Evolutionary conservation across 1,139 yeast species (phyloP), one percentile per base, ranked within the genome.

Genomic region (Scheffersomyces titani): DNA sequence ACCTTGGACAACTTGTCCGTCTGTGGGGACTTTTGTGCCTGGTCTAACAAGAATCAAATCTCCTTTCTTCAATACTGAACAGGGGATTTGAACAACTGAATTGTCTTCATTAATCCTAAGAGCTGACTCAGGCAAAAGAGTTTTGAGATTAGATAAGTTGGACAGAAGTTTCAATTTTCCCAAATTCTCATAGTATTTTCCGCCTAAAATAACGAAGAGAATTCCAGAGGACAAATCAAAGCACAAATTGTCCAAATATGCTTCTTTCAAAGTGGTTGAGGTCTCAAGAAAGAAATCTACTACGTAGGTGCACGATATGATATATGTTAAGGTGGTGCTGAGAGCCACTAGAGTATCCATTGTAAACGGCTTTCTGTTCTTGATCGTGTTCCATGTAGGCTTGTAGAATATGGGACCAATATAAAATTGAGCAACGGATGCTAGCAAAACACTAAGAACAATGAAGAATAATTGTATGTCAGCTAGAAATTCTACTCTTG

Each of bases 121-220:
- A 46, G 49, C 49, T 19, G 49, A 46, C n/a, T 19, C 49, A 46
- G 49, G 49, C 5, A 46, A 11, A 46, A 46, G 49, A 16, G 6
- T 46, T n/a, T 46, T 46, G 24, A 46, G 22, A 18, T 46, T 46
- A 5, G 49, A 46, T 18, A 46, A 46, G 18, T 46, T 46, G 16
- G 49, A 46, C 49, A 46, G 49, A 46, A 46, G 49, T n/a, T 46
- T 46, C 22, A 46, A n/a, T 22, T 46, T 46, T 7, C 49, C 49
- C n/a, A 46, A 46, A 16, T 22, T 46, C 19, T 46, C 49, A 11
- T 46, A 46, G n/a, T 46, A 46, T 7, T 46, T 46, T 19, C 49
- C 49, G 3, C 49, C 49, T 19, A 46, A 22, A 46, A 46, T 46
- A 22, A 46, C 49, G n/a, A 46, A 46, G 13, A 46, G 49, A 19